Evolutionary conservation across 208 protist species (phyloP).

Genomic region (Endotrypanum monterogeii): DNA sequence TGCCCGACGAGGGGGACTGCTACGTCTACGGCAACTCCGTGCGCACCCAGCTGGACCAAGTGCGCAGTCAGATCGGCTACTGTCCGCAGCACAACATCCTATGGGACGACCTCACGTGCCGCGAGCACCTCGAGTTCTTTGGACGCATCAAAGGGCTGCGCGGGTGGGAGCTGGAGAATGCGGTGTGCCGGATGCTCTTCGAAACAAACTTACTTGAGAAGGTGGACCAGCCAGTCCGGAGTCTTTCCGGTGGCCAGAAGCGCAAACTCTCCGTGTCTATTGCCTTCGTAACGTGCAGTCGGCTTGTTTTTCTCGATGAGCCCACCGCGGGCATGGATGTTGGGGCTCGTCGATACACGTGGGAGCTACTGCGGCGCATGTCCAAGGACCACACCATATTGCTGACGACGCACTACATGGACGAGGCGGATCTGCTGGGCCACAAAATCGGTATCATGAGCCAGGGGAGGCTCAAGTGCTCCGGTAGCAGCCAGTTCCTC

Average conservation of each 20-base stretch:
- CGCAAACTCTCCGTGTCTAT: slow-evolving; percentile 90
- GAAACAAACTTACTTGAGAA: slow-evolving; percentile 66
- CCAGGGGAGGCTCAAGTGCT: slow-evolving; percentile 51
- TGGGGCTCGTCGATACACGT: slow-evolving; percentile 74
- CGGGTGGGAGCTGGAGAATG: slow-evolving; percentile 31
- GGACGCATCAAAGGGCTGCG: slow-evolving; percentile 86
- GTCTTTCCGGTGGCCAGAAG: slow-evolving; percentile 87
- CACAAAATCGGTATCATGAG: slow-evolving; percentile 94
- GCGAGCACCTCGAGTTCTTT: slow-evolving; percentile 93
- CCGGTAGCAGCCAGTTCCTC: slow-evolving; percentile 54
- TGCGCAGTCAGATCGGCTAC: slow-evolving; percentile 78
- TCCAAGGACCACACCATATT: slow-evolving; percentile 56
- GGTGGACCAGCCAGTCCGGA: slow-evolving; percentile 27
- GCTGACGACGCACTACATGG: slow-evolving; percentile 95
- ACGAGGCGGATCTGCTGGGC: slow-evolving; percentile 96
- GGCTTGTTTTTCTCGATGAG: slow-evolving; percentile 90
- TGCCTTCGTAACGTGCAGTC: slow-evolving; percentile 85
- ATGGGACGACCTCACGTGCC: slow-evolving; percentile 79
- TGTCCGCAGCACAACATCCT: slow-evolving; percentile 63
- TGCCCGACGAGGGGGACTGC: slow-evolving; percentile 65
- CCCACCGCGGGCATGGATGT: slow-evolving; percentile 92
- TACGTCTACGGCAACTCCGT: slow-evolving; percentile 74
- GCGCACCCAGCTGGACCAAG: slow-evolving; percentile 39
- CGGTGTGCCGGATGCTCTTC: slow-evolving; percentile 45
- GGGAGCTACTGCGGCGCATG: slow-evolving; percentile 68